A percentile compares a stretch with the other conserved stretches of the same genome.
phyloP scores from a whole-genome alignment of 1,139 yeast genomes.

The Candida sanyaensis region DNA sequence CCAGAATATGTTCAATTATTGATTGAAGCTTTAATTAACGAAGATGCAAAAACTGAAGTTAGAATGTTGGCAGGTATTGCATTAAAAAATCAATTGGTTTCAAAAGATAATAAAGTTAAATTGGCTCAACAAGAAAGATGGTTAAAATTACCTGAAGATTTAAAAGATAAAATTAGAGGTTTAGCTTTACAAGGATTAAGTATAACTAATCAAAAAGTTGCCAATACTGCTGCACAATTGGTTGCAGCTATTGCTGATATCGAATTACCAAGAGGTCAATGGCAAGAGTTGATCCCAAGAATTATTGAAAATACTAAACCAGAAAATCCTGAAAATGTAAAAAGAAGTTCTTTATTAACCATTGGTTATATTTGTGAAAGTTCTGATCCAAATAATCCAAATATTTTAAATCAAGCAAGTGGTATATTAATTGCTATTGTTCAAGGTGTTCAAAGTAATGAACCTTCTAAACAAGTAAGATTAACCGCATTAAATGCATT shows the following conservation, averaged over 20 bases:
- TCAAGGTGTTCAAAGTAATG: constrained; percentile 89
- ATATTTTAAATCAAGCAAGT: constrained; percentile 80
- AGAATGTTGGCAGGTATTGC: constrained; percentile 91
- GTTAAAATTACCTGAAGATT: constrained; percentile 54
- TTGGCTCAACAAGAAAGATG: constrained; percentile 61
- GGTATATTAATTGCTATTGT: constrained; percentile 94
- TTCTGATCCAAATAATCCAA: constrained; percentile 83
- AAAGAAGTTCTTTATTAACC: constrained; percentile 83
- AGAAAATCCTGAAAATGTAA: constrained; percentile 74
- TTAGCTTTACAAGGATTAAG: constrained; percentile 66
- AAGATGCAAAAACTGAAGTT: constrained; percentile 70
- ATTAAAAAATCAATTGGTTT: constrained; percentile 81
- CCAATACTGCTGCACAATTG: constrained; percentile 87
- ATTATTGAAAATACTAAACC: constrained; percentile 85
- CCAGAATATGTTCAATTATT: constrained; percentile 69
- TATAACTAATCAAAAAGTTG: constrained; percentile 74
- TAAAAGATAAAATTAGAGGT: constrained; percentile 67
- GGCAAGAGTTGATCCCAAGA: constrained; percentile 83
- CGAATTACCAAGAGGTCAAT: constrained; percentile 82
- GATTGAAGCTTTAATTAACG: constrained; percentile 71
- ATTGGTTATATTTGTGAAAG: constrained; percentile 96
- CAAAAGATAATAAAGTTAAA: constrained; percentile 63
- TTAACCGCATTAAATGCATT: constrained; percentile 90
- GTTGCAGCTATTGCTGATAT: constrained; percentile 96
- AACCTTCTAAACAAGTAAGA: constrained; percentile 73